These are phyloP conservation scores for Leccinum broughii DNA, from an alignment of 768 basidiomycete genomes.

Conservation along the genomic window DNA sequence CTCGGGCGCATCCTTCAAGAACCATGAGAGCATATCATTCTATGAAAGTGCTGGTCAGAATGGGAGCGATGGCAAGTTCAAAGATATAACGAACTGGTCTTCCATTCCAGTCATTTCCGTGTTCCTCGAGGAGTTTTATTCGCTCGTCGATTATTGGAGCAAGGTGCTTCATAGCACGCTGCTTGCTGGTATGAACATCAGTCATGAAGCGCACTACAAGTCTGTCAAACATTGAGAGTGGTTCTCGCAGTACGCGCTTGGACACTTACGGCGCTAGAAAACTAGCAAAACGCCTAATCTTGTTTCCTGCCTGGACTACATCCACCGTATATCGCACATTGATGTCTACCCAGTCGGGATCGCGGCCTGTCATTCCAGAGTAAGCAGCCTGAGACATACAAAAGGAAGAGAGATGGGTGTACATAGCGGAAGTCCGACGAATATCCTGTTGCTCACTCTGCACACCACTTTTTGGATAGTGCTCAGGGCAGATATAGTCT, in stretches of 20 bases:
- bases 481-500: neutral
- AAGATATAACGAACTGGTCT: neutral
- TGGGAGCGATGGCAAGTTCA: neutral
- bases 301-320: neutral
- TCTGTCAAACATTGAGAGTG: neutral
- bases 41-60: neutral
- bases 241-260: neutral
- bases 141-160: constrained; percentile 6
- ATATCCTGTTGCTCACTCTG: neutral
- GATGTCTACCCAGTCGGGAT: constrained; percentile 7
- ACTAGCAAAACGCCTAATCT: neutral
- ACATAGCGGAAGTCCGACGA: neutral
- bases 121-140: neutral
- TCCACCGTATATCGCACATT: neutral
- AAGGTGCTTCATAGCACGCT: neutral
- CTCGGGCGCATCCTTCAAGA: neutral
- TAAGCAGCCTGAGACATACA: neutral
- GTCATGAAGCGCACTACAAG: neutral
- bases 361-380: neutral
- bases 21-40: constrained; percentile 1
- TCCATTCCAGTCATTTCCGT: neutral
- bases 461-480: neutral
- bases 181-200: neutral
- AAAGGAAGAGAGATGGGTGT: neutral
- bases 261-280: neutral